Evolutionary conservation across 805 yeast species (phyloP).

Genomic region (Sugiyamaella mastotermitis): DNA sequence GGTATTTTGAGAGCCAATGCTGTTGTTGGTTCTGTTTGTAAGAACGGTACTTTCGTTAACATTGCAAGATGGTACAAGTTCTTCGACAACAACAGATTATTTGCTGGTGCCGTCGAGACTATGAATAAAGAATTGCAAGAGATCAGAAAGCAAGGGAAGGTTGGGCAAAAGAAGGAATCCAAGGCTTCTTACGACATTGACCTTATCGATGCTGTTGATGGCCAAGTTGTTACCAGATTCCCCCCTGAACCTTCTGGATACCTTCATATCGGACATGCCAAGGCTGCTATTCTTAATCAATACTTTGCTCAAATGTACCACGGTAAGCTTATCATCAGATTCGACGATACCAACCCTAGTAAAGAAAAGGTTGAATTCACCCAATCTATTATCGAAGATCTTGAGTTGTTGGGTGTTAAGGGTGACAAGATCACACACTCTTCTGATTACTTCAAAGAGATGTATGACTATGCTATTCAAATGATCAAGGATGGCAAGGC

Average conservation of each 20-base stretch:
- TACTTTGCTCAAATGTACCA: conserved; percentile 93
- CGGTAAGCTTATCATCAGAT: conserved; percentile 93
- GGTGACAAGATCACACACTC: conserved; percentile 87
- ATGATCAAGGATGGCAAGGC: conserved; percentile 95
- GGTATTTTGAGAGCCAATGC: conserved; percentile 92
- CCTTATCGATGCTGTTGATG: conserved; percentile 83
- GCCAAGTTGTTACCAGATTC: conserved; percentile 96
- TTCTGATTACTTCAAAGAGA: conserved; percentile 85
- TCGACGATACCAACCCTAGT: conserved; percentile 97
- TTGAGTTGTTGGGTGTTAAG: conserved; percentile 82
- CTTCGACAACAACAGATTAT: conserved; percentile 54
- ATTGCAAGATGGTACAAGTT: conserved; percentile 90
- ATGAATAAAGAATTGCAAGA: conserved; percentile 67
- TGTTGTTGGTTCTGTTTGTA: conserved; percentile 84
- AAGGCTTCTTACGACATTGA: conserved; percentile 95
- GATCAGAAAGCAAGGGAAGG: conserved; percentile 62
- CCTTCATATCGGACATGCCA: conserved; percentile 98
- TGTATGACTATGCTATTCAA: conserved; percentile 81
- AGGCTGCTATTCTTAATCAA: conserved; percentile 94
- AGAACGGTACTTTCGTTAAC: conserved; percentile 76
- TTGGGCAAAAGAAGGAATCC: conserved; percentile 75
- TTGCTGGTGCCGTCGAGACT: conserved; percentile 63
- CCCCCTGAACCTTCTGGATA: conserved; percentile 99
- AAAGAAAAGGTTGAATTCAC: conserved; percentile 95
- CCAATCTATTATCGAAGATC: conserved; percentile 89